Conservation (phyloP, 257 asterid genomes). For the Solanum microdontum region DNA sequence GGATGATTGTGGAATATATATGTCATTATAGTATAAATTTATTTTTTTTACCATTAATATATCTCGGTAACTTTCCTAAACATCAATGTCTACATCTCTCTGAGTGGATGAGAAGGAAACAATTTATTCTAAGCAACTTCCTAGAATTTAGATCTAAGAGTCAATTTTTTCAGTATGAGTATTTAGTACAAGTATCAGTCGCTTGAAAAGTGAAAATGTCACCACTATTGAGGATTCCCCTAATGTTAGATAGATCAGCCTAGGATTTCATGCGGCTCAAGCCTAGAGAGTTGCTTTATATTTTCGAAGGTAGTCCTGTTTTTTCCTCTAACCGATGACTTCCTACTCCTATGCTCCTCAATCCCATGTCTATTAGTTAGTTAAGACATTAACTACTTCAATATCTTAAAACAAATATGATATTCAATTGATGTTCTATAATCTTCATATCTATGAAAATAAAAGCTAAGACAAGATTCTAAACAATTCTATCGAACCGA, state of each 20-base stretch:
- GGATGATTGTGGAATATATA: background rate
- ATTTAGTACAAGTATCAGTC: background rate
- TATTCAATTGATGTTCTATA: background rate
- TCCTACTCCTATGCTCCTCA: background rate
- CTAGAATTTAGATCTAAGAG: background rate
- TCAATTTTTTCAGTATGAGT: background rate
- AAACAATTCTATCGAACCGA: background rate
- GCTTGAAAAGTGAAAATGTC: conserved; percentile 7
- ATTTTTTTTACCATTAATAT: background rate
- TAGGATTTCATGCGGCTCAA: background rate
- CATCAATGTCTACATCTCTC: background rate
- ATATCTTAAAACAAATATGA: background rate
- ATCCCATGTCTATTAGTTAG: background rate
- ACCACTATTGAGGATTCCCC: conserved; percentile 1
- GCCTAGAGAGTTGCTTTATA: too few relatives aligned
- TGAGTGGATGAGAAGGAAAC: background rate
- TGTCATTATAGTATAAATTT: background rate
- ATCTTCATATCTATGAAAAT: background rate
- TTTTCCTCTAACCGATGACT: background rate
- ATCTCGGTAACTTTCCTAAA: too few relatives aligned
- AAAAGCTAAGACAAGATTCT: background rate
- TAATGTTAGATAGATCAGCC: background rate
- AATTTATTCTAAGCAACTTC: background rate
- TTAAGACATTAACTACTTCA: background rate
- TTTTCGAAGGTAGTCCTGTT: background rate